phyloP scores from a whole-genome alignment of 179 eudicot genomes.

The Vitellaria paradoxa region DNA sequence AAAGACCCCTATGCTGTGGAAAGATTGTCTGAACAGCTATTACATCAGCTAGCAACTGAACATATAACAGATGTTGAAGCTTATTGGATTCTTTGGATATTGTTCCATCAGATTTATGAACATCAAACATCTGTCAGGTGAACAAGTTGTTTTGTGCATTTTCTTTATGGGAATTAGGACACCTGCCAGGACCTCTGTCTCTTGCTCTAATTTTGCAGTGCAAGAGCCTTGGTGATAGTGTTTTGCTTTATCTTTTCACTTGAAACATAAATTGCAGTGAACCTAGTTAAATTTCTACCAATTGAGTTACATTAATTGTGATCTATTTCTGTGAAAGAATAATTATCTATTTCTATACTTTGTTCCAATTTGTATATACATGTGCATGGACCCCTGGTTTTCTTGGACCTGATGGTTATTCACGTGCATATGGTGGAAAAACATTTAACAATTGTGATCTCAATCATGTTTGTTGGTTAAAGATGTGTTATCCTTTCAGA shows the following conservation, averaged over 20 bases:
- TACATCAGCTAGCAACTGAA: slow-evolving; percentile 56
- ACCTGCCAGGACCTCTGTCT: not conserved
- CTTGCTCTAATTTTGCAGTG: not conserved
- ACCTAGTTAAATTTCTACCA: not conserved
- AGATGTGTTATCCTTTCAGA: too few species aligned
- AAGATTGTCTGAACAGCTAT: slow-evolving; percentile 69
- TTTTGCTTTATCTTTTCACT: not conserved
- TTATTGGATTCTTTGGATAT: slow-evolving; percentile 78
- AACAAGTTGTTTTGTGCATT: slow-evolving; percentile 12
- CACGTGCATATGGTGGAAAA: not conserved
- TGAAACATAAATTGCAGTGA: not conserved
- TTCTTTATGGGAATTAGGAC: not conserved
- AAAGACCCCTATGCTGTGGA: slow-evolving; percentile 78
- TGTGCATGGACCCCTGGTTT: not conserved
- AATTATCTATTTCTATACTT: not conserved
- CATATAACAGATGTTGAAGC: slow-evolving; percentile 62
- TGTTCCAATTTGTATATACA: too few species aligned
- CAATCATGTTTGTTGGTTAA: not conserved
- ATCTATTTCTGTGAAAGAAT: not conserved
- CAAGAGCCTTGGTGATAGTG: not conserved
- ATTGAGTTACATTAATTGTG: not conserved
- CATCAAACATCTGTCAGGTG: slow-evolving; percentile 64
- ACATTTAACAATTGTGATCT: not conserved
- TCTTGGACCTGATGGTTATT: not conserved
- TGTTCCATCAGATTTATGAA: slow-evolving; percentile 49